A percentile compares a stretch with the other conserved stretches of the same genome.
Conservation (phyloP, 2,329 filamentous ascomycete genomes). For the Coniochaeta prunicola region DNA sequence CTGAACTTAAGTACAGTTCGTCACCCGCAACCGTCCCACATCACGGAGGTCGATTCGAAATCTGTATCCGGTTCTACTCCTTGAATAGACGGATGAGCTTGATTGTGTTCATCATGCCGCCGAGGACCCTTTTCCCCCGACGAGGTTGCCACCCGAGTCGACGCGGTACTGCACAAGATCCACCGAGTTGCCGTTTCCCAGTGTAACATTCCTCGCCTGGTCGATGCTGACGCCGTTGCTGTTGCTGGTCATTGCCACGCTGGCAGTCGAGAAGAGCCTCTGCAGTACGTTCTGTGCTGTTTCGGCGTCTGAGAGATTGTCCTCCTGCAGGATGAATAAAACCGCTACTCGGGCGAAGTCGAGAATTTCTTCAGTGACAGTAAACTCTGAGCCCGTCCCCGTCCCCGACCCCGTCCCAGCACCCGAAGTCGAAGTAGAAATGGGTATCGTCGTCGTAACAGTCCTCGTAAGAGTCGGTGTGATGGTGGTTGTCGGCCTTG, state of each 20-base stretch:
- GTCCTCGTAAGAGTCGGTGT: conserved; percentile 17
- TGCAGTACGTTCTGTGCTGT: conserved; percentile 48
- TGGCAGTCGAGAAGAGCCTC: conserved; percentile 41
- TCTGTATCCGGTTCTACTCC: neutral
- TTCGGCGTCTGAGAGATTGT: conserved; percentile 41
- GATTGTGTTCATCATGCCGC: neutral
- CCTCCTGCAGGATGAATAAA: conserved; percentile 53
- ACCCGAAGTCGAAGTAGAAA: conserved; percentile 1
- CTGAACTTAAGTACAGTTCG: neutral
- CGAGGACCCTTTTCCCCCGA: neutral
- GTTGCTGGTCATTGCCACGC: conserved; percentile 13
- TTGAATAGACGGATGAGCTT: neutral
- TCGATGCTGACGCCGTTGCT: conserved; percentile 16
- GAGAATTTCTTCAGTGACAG: conserved; percentile 45
- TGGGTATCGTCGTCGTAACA: conserved; percentile 14
- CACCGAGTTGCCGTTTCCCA: conserved; percentile 33
- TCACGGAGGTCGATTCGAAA: neutral
- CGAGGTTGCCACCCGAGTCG: conserved; percentile 20
- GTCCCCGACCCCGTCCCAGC: conserved; percentile 9
- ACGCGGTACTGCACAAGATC: conserved; percentile 42
- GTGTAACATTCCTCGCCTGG: conserved; percentile 28
- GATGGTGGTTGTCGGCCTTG: conserved; percentile 15
- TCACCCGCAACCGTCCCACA: neutral
- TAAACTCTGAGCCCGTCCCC: conserved; percentile 30
- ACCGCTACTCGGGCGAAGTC: conserved; percentile 59